Percentiles rank a stretch among this genome's conserved stretches.
phyloP scores from a whole-genome alignment of 371 early-diverging fungal genomes.

The Chytridiales sp. region DNA sequence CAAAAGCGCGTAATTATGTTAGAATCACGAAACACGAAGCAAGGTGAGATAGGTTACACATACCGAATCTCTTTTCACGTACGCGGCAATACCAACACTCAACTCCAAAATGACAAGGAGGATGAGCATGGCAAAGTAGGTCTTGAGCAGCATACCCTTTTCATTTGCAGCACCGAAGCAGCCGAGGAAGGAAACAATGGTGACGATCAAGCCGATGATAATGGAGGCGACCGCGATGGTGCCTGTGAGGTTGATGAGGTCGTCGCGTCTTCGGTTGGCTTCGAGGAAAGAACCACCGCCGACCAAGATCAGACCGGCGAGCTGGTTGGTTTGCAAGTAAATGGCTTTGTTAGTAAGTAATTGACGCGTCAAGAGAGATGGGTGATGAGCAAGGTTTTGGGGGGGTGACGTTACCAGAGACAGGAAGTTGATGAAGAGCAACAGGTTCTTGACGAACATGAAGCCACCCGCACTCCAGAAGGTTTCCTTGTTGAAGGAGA shows the following conservation, averaged over 20 bases:
- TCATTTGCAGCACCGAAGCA: constrained; percentile 59
- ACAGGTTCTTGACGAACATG: constrained; percentile 53
- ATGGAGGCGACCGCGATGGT: constrained; percentile 44
- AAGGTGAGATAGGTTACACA: neutral
- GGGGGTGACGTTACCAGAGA: constrained; percentile 43
- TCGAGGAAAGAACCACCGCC: constrained; percentile 47
- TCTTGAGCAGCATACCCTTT: constrained; percentile 54
- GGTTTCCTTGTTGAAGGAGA: constrained; percentile 50
- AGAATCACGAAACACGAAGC: neutral
- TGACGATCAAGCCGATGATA: constrained; percentile 47
- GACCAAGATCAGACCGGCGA: constrained; percentile 53
- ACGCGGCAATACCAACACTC: constrained; percentile 49
- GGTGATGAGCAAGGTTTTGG: constrained; percentile 5
- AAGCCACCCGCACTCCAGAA: constrained; percentile 46
- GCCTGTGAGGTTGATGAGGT: constrained; percentile 33
- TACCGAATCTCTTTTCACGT: constrained; percentile 42
- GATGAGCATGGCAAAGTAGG: constrained; percentile 53
- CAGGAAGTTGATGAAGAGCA: constrained; percentile 54
- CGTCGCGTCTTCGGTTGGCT: constrained; percentile 18
- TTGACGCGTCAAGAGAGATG: neutral
- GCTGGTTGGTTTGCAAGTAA: constrained; percentile 24
- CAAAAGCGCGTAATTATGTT: neutral
- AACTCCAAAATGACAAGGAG: constrained; percentile 50
- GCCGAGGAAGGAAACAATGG: constrained; percentile 52
- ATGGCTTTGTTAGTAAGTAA: neutral